Percentiles rank a stretch among this genome's conserved stretches.
Evolutionary conservation across 345 rosid genomes (phyloP).

Genomic region (Triadica sebifera): DNA sequence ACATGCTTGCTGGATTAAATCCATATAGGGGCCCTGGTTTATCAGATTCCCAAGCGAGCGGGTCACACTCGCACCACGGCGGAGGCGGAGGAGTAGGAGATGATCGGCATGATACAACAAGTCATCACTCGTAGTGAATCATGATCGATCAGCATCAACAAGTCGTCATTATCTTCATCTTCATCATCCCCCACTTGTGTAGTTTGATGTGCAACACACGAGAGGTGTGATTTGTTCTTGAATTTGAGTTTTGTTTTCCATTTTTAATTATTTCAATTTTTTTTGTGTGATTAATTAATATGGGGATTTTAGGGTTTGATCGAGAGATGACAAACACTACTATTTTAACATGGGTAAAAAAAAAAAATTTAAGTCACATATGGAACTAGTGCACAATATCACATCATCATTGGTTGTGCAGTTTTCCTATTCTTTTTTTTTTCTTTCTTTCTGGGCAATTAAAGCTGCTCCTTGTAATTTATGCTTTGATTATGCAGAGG

Average conservation of each 20-base stretch:
- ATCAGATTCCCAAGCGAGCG: constrained; percentile 76
- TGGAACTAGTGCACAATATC: constrained; percentile 15
- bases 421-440: background rate
- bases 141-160: background rate
- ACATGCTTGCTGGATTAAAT: constrained; percentile 69
- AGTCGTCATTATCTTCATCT: background rate
- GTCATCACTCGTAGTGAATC: constrained; percentile 43
- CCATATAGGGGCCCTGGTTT: constrained; percentile 45
- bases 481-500: too few relatives aligned
- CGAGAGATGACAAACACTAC: constrained; percentile 13
- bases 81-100: constrained; percentile 46
- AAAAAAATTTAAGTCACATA: constrained; percentile 16
- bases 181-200: constrained; percentile 29
- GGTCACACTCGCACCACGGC: constrained; percentile 58
- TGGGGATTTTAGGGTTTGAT: constrained; percentile 39
- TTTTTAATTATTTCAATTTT: constrained; percentile 13
- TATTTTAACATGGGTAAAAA: constrained; percentile 30
- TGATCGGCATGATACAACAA: constrained; percentile 55
- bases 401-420: constrained; percentile 33
- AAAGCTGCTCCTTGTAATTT: background rate
- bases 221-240: constrained; percentile 56
- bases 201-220: constrained; percentile 69
- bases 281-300: constrained; percentile 56
- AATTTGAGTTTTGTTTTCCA: constrained; percentile 46
- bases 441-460: background rate